phyloP scores from a whole-genome alignment of 2,329 filamentous ascomycete species.

The Didymella pinodella region DNA sequence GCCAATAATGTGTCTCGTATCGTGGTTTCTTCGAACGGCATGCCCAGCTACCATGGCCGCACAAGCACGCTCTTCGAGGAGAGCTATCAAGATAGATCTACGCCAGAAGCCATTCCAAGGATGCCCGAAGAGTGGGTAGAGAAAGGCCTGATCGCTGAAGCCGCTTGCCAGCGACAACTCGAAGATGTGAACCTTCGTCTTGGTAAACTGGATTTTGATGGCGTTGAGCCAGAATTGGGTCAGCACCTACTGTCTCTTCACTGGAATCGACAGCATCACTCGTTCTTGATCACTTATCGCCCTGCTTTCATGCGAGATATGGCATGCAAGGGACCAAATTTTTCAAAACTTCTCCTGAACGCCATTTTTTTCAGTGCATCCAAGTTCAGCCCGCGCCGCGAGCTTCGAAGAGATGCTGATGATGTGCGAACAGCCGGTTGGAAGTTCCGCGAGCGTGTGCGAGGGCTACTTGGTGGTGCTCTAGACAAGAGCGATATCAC shows the following conservation, averaged over 20 bases:
- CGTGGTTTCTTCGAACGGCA: constrained; percentile 51
- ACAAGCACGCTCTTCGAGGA: constrained; percentile 61
- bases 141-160: constrained; percentile 58
- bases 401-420: constrained; percentile 56
- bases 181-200: constrained; percentile 58
- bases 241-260: constrained; percentile 62
- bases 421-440: constrained; percentile 60
- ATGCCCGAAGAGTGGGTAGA: constrained; percentile 54
- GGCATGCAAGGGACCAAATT: constrained; percentile 64
- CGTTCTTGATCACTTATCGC: constrained; percentile 60
- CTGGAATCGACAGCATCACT: constrained; percentile 63
- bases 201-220: constrained; percentile 63
- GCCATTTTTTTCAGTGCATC: constrained; percentile 60
- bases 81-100: constrained; percentile 30
- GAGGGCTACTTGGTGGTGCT: constrained; percentile 56
- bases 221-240: constrained; percentile 60
- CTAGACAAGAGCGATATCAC: constrained; percentile 61
- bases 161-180: constrained; percentile 59
- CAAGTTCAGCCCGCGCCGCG: constrained; percentile 58
- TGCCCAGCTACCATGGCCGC: constrained; percentile 59
- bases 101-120: constrained; percentile 27
- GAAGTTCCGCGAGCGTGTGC: constrained; percentile 57
- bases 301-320: constrained; percentile 56
- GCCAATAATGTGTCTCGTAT: constrained; percentile 49
- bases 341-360: constrained; percentile 64